phyloP scores from a whole-genome alignment of 768 basidiomycete species.

The Nidularia pulvinata region DNA sequence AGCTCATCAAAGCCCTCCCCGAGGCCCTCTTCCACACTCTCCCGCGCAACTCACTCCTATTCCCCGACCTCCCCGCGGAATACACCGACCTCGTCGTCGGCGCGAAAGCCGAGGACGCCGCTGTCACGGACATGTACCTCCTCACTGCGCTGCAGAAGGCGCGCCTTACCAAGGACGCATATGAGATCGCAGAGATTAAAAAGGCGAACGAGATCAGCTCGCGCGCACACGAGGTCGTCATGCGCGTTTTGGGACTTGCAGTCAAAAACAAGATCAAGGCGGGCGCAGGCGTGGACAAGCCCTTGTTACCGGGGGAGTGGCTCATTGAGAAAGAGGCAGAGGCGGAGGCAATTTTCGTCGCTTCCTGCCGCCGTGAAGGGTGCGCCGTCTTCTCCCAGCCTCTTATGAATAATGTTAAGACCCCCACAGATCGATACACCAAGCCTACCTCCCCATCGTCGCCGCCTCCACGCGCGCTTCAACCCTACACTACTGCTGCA shows the following conservation, averaged over 20 bases:
- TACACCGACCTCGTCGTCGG: slow-evolving; percentile 34
- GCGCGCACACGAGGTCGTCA: slow-evolving; percentile 87
- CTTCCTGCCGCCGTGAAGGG: slow-evolving; percentile 89
- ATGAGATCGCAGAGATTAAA: slow-evolving; percentile 75
- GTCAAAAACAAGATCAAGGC: slow-evolving; percentile 58
- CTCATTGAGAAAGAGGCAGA: slow-evolving; percentile 91
- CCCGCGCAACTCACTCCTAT: slow-evolving; percentile 48
- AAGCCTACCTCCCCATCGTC: slow-evolving; percentile 93
- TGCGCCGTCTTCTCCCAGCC: slow-evolving; percentile 30
- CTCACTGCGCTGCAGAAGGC: slow-evolving; percentile 79
- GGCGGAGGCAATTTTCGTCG: slow-evolving; percentile 93
- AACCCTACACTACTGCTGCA: slow-evolving; percentile 95
- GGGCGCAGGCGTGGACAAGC: slow-evolving; percentile 43
- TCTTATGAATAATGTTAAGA: not conserved
- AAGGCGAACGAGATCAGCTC: slow-evolving; percentile 88
- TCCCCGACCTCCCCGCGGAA: slow-evolving; percentile 46
- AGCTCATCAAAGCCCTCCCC: slow-evolving; percentile 44
- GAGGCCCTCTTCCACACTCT: slow-evolving; percentile 68
- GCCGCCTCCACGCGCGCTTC: slow-evolving; percentile 86
- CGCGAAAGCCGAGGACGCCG: slow-evolving; percentile 26
- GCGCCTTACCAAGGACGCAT: slow-evolving; percentile 72
- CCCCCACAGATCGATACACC: slow-evolving; percentile 65
- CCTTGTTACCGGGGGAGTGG: slow-evolving; percentile 78
- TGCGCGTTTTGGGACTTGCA: slow-evolving; percentile 84
- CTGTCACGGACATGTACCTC: slow-evolving; percentile 62